Base-by-base conservation (phyloP, 2,329 filamentous ascomycete species). In the Aspergillus piperis region DNA sequence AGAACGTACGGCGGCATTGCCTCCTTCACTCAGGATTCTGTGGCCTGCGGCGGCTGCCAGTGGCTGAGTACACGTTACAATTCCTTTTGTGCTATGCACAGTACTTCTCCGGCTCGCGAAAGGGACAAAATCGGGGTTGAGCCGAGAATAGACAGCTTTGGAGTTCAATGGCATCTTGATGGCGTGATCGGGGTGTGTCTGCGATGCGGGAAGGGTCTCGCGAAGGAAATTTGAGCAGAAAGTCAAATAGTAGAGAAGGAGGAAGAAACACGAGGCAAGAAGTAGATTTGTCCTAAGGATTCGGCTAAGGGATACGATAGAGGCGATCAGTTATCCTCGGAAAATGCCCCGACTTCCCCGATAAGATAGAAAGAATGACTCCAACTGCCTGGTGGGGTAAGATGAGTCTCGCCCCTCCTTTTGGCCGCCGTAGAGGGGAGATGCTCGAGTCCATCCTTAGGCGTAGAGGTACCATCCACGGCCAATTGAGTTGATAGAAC, bases 81-180 rank as follows among this genome's bases (percentile, higher is more conserved):
- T 96, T 49, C 92, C 94, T 70, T 93, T 89, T 5, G 90, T 93
- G 75, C 92, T 96, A 75, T 98, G 93, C 11, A 98, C 91, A 11
- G 96, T 92, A 68, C 94, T 97, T 64, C 95, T 84, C 41, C 94
- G 86, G 68, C 92, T 96, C 8, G 90, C 50, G 54, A 77, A 77
- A 3, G 72, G 71, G 51, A 67, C 67, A 54, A 74, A 75, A 39
- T 81, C 76, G 8, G 81, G 77, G 48, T 83, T 77, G 21, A 71
- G 70, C 56, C 79, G 76, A 30, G 83, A 78, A 64, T 83, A 84
- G 54, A 86, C 75, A 57, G 83, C 77, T 60, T 75, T 76, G 13
- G 78, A 73, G 63, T 79, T 78, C 62, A 83, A 79, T 60, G 81
- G 79, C 81, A 83, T 83, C 21, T 60, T 73, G 47, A 36, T n/a